A percentile compares a stretch with the other conserved stretches of the same genome.
These are phyloP conservation scores for Mucor ambiguus DNA, from an alignment of 371 early-diverging fungal genomes.

Conservation along the genomic window DNA sequence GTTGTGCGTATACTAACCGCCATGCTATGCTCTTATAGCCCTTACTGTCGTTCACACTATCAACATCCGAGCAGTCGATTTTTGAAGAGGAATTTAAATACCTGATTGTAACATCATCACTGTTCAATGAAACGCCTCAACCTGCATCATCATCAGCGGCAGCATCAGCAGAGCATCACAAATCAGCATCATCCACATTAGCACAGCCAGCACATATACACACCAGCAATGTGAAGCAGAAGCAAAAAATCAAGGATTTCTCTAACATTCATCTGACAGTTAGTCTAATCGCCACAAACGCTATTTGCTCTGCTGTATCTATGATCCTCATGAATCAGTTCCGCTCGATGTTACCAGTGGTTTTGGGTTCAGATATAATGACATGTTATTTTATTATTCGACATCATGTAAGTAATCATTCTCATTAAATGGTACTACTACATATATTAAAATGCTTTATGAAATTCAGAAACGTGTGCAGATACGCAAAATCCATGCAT, in stretches of 20 bases:
- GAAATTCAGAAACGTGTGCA: constrained; percentile 31
- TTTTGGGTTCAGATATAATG: neutral
- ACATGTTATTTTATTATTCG: constrained; percentile 22
- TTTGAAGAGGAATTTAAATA: constrained; percentile 74
- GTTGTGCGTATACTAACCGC: neutral
- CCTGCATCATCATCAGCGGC: constrained; percentile 1
- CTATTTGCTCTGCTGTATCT: neutral
- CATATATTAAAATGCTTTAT: neutral
- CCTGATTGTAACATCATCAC: constrained; percentile 64
- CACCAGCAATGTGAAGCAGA: neutral
- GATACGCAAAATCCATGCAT: constrained; percentile 35
- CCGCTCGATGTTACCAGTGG: neutral
- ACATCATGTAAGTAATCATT: constrained; percentile 20
- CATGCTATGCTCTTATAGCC: constrained; percentile 19
- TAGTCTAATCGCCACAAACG: neutral
- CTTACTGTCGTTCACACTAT: constrained; percentile 37
- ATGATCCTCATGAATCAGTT: neutral
- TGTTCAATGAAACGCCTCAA: constrained; percentile 51
- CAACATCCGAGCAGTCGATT: constrained; percentile 57
- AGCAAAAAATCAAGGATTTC: neutral
- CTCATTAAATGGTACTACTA: neutral
- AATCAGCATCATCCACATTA: neutral
- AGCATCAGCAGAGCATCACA: neutral
- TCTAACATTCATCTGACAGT: neutral
- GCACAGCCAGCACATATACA: neutral